Conservation (phyloP, 768 basidiomycete genomes). For the Suillus clintonianus region DNA sequence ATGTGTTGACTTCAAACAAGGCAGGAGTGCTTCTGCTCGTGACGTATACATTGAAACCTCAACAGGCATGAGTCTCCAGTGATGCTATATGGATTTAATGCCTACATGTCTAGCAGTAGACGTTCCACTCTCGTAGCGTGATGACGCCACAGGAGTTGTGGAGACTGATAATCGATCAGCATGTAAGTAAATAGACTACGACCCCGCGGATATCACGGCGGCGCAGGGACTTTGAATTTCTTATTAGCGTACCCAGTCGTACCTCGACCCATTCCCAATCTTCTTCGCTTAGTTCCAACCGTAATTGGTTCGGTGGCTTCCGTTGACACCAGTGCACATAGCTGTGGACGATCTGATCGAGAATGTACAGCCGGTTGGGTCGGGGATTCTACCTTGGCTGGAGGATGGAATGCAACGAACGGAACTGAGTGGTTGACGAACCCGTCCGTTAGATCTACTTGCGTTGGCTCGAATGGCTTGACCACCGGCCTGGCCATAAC, state of each 20-base stretch:
- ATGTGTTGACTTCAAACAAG: neutral
- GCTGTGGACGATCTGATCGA: conserved; percentile 1
- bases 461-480: neutral
- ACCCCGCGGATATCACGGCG: neutral
- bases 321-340: neutral
- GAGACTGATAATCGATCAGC: neutral
- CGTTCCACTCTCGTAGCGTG: neutral
- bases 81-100: neutral
- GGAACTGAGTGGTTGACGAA: neutral
- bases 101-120: neutral
- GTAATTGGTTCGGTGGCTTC: neutral
- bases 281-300: conserved; percentile 50
- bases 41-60: neutral
- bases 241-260: conserved; percentile 60
- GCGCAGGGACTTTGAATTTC: conserved; percentile 61
- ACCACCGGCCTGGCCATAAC: neutral
- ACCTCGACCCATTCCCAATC: conserved; percentile 62
- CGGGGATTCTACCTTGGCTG: neutral
- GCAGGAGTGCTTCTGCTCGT: neutral
- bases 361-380: neutral
- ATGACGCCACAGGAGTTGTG: neutral
- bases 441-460: neutral
- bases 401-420: neutral
- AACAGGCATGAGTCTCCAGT: neutral
- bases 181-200: neutral